Conservation (phyloP, 345 rosid species). For the Eucalyptus virginea region DNA sequence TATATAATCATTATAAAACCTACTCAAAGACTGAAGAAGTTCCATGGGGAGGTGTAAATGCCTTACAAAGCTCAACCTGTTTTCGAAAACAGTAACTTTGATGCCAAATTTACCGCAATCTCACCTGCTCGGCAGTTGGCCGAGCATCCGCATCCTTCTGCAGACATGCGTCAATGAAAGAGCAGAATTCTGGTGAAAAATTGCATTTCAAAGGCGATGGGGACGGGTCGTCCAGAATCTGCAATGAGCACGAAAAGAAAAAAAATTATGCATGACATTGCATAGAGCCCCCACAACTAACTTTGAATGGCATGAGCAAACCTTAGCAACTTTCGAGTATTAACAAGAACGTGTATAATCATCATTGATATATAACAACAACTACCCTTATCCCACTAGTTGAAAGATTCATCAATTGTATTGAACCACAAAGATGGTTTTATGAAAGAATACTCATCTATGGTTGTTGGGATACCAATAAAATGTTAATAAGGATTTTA, state of each 20-base stretch:
- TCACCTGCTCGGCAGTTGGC: constrained; percentile 92
- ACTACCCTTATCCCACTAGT: background rate
- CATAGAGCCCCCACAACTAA: background rate
- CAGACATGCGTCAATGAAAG: constrained; percentile 81
- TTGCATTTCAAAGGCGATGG: constrained; percentile 63
- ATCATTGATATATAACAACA: background rate
- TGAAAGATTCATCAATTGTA: background rate
- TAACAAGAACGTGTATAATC: background rate
- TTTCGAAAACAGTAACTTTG: background rate
- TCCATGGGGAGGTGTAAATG: background rate
- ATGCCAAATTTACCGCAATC: background rate
- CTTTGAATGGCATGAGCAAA: background rate
- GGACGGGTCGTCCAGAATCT: constrained; percentile 96
- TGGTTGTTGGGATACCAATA: background rate
- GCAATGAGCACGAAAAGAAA: background rate
- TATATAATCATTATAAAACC: background rate
- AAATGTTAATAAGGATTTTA: background rate
- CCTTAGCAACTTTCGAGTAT: background rate
- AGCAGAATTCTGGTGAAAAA: constrained; percentile 82
- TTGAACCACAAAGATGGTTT: background rate
- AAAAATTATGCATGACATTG: background rate
- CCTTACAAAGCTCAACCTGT: background rate
- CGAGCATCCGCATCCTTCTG: constrained; percentile 75
- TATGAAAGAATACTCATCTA: background rate
- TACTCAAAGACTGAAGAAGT: background rate